Evolutionary conservation across 352 stramenopile genomes (phyloP).

Genomic region (Globisporangium megalacanthum): DNA sequence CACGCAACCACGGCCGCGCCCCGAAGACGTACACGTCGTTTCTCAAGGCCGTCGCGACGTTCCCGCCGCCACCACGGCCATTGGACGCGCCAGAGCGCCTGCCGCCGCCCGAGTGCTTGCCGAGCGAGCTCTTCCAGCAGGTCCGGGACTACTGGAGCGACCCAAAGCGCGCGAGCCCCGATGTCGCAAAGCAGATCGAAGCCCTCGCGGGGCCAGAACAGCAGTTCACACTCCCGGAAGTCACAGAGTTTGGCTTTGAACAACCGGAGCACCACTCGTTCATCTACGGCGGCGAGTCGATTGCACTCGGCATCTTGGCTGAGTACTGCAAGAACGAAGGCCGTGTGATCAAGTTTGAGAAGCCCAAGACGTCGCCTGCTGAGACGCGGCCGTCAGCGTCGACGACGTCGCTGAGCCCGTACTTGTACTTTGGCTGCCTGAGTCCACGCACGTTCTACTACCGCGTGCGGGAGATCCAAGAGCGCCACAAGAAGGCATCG

Average conservation of each 20-base stretch:
- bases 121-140: constrained; percentile 57
- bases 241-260: constrained; percentile 62
- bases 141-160: constrained; percentile 46
- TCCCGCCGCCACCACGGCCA: constrained; percentile 42
- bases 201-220: constrained; percentile 50
- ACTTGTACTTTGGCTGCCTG: constrained; percentile 93
- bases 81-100: constrained; percentile 43
- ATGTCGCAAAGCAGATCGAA: constrained; percentile 26
- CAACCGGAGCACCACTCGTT: constrained; percentile 50
- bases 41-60: constrained; percentile 40
- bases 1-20: constrained; percentile 39
- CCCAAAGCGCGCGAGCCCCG: constrained; percentile 7
- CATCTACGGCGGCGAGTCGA: constrained; percentile 69
- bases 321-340: constrained; percentile 74
- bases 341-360: constrained; percentile 94
- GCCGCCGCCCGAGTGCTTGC: constrained; percentile 27
- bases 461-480: constrained; percentile 74
- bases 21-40: constrained; percentile 81
- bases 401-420: constrained; percentile 95
- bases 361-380: constrained; percentile 94
- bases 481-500: constrained; percentile 48
- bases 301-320: constrained; percentile 55
- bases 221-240: constrained; percentile 58
- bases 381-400: constrained; percentile 82
- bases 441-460: constrained; percentile 90